Conservation (phyloP, 805 yeast species). For the Cyberlindnera nakhonratchasimensis region DNA sequence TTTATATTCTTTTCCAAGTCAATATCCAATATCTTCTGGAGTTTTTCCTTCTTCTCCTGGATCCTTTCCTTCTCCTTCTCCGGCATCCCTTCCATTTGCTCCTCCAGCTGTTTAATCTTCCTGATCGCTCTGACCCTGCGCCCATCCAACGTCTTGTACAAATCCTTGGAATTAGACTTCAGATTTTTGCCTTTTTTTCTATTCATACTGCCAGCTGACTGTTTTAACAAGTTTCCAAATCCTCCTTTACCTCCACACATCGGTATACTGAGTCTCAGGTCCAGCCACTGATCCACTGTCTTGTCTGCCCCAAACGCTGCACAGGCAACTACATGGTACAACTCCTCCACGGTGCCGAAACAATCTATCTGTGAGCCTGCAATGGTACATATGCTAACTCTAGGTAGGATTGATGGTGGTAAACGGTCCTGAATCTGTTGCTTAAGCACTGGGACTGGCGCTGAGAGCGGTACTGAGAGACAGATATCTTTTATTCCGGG, state of each 20-base stretch:
- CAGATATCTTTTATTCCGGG: slow-evolving; percentile 16
- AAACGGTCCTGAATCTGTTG: slow-evolving; percentile 7
- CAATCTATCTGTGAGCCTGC: slow-evolving; percentile 16
- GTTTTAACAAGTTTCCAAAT: slow-evolving; percentile 40
- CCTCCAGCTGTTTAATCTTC: slow-evolving; percentile 36
- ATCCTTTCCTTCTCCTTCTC: slow-evolving; percentile 20
- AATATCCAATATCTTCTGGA: slow-evolving; percentile 32
- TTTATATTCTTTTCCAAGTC: slow-evolving; percentile 29
- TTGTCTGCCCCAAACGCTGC: not conserved
- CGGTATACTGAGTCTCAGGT: slow-evolving; percentile 33
- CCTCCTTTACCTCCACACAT: slow-evolving; percentile 55
- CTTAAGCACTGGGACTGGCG: not conserved
- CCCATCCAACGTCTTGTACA: slow-evolving; percentile 41
- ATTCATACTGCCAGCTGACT: slow-evolving; percentile 38
- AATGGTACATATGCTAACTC: slow-evolving; percentile 9
- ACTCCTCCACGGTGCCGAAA: slow-evolving; percentile 10
- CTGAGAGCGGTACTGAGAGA: slow-evolving; percentile 7
- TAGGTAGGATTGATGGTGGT: slow-evolving; percentile 8
- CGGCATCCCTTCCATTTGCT: slow-evolving; percentile 19
- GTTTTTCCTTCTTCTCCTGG: slow-evolving; percentile 35
- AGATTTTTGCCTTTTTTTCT: slow-evolving; percentile 26
- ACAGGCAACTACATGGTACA: slow-evolving; percentile 3
- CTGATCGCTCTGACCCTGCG: slow-evolving; percentile 35
- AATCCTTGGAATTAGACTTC: slow-evolving; percentile 29
- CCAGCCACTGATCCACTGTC: slow-evolving; percentile 8